Evolutionary conservation across 2,329 filamentous ascomycete species (phyloP).

Genomic region (Albifimbria verrucaria): DNA sequence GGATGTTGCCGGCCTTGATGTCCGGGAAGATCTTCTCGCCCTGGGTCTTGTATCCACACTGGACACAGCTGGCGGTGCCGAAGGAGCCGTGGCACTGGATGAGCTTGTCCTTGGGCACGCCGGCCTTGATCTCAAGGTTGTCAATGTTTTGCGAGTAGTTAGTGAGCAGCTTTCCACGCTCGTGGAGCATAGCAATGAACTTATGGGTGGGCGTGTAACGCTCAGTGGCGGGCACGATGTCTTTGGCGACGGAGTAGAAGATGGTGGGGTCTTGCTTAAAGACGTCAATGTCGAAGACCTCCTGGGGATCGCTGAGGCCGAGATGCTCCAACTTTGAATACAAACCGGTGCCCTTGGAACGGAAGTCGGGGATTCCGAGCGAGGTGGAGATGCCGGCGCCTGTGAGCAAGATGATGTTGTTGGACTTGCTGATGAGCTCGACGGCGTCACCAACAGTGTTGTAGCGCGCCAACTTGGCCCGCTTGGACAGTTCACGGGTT

Average conservation of each 20-base stretch:
- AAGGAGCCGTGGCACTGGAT: constrained; percentile 97
- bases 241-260: constrained; percentile 88
- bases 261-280: constrained; percentile 84
- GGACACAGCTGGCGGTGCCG: constrained; percentile 83
- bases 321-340: constrained; percentile 81
- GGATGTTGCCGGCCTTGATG: constrained; percentile 72
- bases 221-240: constrained; percentile 78
- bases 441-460: constrained; percentile 90
- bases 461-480: constrained; percentile 74
- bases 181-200: constrained; percentile 86
- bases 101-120: constrained; percentile 75
- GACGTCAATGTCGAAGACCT: constrained; percentile 88
- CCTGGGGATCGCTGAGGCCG: constrained; percentile 79
- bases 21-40: constrained; percentile 79
- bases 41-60: constrained; percentile 70
- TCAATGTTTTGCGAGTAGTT: constrained; percentile 99
- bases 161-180: constrained; percentile 84
- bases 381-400: constrained; percentile 96
- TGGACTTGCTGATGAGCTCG: constrained; percentile 65
- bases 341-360: constrained; percentile 87
- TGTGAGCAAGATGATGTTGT: constrained; percentile 90
- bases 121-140: constrained; percentile 86
- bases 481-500: constrained; percentile 74
- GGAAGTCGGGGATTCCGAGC: constrained; percentile 94
- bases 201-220: constrained; percentile 88